Percentiles rank a stretch among this genome's conserved stretches.
phyloP scores from a whole-genome alignment of 805 yeast species.

The Metschnikowia arizonensis region DNA sequence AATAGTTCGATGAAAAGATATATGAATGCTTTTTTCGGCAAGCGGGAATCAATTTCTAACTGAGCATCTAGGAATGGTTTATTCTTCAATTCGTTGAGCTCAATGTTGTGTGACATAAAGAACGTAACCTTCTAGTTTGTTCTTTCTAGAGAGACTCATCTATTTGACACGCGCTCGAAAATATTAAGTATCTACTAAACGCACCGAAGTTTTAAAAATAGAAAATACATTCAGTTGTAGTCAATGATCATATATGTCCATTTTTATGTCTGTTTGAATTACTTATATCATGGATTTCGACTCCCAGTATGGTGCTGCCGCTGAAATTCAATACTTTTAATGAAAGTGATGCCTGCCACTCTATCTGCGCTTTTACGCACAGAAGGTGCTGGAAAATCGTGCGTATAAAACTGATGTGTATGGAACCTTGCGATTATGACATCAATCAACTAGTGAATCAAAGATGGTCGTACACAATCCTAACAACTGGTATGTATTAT shows the following conservation, averaged over 20 bases:
- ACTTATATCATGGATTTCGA: neutral
- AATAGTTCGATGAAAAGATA: conserved; percentile 26
- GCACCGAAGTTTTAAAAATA: neutral
- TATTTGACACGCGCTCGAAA: conserved; percentile 2
- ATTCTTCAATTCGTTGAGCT: conserved; percentile 16
- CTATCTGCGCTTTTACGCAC: conserved; percentile 1
- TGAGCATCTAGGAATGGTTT: conserved; percentile 17
- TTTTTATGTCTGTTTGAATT: neutral
- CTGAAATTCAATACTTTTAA: neutral
- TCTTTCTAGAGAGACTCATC: neutral
- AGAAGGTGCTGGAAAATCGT: conserved; percentile 5
- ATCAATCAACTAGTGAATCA: neutral
- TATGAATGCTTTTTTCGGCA: conserved; percentile 12
- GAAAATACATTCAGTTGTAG: neutral
- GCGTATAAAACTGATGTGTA: neutral
- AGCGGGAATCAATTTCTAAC: conserved; percentile 3
- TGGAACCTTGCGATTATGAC: neutral
- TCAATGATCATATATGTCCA: no score
- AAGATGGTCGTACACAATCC: conserved; percentile 67
- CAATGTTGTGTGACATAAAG: conserved; percentile 15
- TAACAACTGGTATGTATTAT: conserved; percentile 52
- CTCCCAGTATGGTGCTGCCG: neutral
- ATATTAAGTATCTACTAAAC: neutral
- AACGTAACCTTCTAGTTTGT: neutral
- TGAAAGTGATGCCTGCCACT: neutral